Conservation (phyloP, 2,329 filamentous ascomycete species). For the Neofusicoccum ribis region DNA sequence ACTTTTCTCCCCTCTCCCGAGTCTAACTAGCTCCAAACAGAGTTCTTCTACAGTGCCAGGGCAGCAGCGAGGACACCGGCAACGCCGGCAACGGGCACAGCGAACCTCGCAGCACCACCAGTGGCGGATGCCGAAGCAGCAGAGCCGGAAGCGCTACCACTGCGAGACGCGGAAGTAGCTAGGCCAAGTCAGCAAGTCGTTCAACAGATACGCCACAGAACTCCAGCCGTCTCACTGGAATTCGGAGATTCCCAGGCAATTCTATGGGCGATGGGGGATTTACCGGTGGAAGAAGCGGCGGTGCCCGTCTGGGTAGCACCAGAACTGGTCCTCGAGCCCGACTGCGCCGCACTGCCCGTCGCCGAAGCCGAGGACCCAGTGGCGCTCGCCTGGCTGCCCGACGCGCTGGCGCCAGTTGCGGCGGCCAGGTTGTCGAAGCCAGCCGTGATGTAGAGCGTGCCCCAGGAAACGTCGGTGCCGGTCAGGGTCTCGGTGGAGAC, state of each 20-base stretch:
- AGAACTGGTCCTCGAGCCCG: constrained; percentile 3
- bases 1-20: not conserved
- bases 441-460: constrained; percentile 21
- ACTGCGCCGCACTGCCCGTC: not conserved
- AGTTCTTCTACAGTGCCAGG: not conserved
- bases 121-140: not conserved
- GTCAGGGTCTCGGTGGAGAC: constrained; percentile 24
- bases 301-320: not conserved
- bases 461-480: constrained; percentile 16
- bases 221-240: no score
- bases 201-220: not conserved
- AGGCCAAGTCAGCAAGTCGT: not conserved
- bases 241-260: no score
- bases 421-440: constrained; percentile 21
- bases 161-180: not conserved
- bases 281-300: not conserved
- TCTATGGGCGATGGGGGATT: not conserved
- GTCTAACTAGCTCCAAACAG: not conserved
- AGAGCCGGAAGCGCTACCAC: not conserved
- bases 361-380: not conserved
- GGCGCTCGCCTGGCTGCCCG: not conserved
- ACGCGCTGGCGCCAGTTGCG: not conserved
- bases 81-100: constrained; percentile 1
- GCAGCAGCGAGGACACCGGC: constrained; percentile 8
- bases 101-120: constrained; percentile 9